Conservation (phyloP, 192 early-diverging fungal species). For the Phycomyces nitens region DNA sequence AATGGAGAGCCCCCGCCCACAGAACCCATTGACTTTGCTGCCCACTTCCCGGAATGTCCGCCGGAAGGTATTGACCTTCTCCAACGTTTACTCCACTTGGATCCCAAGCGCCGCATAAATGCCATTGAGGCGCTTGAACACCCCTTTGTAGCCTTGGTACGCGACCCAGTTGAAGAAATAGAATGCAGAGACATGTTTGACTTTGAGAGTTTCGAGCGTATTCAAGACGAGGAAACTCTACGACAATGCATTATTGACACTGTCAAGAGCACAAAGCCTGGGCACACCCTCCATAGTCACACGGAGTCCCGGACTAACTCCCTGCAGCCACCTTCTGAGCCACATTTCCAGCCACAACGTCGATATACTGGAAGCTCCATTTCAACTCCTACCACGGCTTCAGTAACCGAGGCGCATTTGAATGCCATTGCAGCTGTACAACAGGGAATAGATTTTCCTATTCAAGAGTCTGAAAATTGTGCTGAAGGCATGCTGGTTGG, state of each 20-base stretch:
- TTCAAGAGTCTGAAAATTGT: background rate
- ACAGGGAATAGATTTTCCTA: slow-evolving; percentile 7
- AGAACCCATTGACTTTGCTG: slow-evolving; percentile 24
- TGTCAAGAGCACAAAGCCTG: slow-evolving; percentile 15
- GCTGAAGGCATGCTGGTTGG: slow-evolving; percentile 11
- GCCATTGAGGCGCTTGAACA: slow-evolving; percentile 89
- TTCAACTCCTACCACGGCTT: slow-evolving; percentile 20
- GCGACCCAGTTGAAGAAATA: slow-evolving; percentile 39
- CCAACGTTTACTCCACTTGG: slow-evolving; percentile 80
- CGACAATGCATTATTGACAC: slow-evolving; percentile 28
- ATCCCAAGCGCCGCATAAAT: slow-evolving; percentile 83
- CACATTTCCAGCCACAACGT: background rate
- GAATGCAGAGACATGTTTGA: slow-evolving; percentile 21
- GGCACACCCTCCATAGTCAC: background rate
- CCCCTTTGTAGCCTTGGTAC: slow-evolving; percentile 77
- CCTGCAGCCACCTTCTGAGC: background rate
- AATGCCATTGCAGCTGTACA: slow-evolving; percentile 20
- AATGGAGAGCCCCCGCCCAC: slow-evolving; percentile 37
- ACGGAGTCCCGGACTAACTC: background rate
- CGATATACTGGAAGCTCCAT: slow-evolving; percentile 29
- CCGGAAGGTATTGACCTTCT: slow-evolving; percentile 70
- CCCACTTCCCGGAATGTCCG: slow-evolving; percentile 21
- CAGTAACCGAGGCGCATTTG: slow-evolving; percentile 16
- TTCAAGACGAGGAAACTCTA: slow-evolving; percentile 17
- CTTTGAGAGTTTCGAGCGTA: slow-evolving; percentile 32